Percentiles rank a stretch among this genome's conserved stretches.
Conservation (phyloP, 1,284 basidiomycete species). For the Heliocybe sulcata region DNA sequence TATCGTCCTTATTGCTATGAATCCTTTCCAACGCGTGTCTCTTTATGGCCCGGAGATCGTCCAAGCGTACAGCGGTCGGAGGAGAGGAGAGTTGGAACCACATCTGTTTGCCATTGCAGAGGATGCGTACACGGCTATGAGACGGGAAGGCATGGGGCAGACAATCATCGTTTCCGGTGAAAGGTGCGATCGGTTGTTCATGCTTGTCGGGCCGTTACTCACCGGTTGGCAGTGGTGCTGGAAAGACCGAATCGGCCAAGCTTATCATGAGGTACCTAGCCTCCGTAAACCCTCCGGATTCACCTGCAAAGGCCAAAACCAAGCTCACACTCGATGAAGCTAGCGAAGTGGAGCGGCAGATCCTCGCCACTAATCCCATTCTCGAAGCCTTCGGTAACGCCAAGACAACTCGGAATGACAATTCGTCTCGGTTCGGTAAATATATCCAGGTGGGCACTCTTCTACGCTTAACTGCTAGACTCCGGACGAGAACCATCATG, state of each 20-base stretch:
- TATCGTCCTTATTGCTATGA: conserved; percentile 96
- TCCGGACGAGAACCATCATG: conserved; percentile 8
- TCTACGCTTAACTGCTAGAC: too few species aligned
- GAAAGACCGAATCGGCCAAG: conserved; percentile 99
- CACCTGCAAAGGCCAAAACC: conserved; percentile 53
- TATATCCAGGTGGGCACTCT: conserved; percentile 99
- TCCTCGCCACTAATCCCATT: conserved; percentile 97
- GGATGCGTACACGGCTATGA: conserved; percentile 98
- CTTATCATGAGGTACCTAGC: conserved; percentile 99
- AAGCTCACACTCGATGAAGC: conserved; percentile 75
- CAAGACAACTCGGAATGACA: conserved; percentile 98
- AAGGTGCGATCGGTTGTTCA: conserved; percentile 49
- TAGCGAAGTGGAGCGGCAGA: conserved; percentile 95
- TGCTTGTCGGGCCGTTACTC: conserved; percentile 13
- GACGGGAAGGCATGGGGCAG: conserved; percentile 90
- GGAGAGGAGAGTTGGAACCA: conserved; percentile 93
- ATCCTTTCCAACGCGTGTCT: conserved; percentile 93
- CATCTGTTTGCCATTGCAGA: conserved; percentile 99
- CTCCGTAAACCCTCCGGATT: conserved; percentile 86
- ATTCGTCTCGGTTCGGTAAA: conserved; percentile 98
- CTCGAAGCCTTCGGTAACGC: conserved; percentile 99
- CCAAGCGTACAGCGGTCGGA: conserved; percentile 90
- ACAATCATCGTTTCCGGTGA: conserved; percentile 99
- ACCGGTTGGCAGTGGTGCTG: conserved; percentile 72
- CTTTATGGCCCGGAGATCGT: conserved; percentile 96